phyloP scores from a whole-genome alignment of 768 basidiomycete genomes.

The Lentinula boryana region DNA sequence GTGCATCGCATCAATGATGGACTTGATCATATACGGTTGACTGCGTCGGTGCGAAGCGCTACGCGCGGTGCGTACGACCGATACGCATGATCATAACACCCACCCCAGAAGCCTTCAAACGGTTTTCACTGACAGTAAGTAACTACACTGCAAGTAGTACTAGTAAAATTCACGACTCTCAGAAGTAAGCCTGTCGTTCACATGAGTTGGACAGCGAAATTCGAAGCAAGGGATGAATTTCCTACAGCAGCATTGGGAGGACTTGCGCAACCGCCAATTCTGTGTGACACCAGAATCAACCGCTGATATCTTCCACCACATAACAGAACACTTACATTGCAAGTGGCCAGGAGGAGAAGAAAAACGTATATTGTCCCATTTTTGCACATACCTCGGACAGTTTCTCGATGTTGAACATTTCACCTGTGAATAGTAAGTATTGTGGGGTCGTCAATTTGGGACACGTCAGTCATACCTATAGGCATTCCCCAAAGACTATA shows the following conservation, averaged over 20 bases:
- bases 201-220: neutral
- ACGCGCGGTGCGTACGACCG: too few species aligned
- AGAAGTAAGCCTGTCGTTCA: neutral
- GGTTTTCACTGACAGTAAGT: too few species aligned
- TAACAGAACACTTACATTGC: constrained; percentile 45
- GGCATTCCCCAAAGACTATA: constrained; percentile 68
- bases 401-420: constrained; percentile 67
- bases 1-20: too few species aligned
- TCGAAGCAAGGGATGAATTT: neutral
- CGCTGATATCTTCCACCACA: neutral
- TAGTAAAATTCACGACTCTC: neutral
- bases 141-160: too few species aligned
- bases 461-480: constrained; percentile 36
- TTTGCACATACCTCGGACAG: constrained; percentile 51
- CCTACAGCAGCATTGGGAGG: constrained; percentile 69
- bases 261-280: constrained; percentile 64
- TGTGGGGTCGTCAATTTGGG: neutral
- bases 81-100: too few species aligned
- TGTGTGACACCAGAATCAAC: constrained; percentile 15
- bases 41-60: too few species aligned
- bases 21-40: too few species aligned
- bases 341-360: constrained; percentile 73
- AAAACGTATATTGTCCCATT: constrained; percentile 62
- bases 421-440: constrained; percentile 33
- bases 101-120: too few species aligned